phyloP scores from a whole-genome alignment of 2,329 filamentous ascomycete species.

The Colletotrichum tofieldiae region DNA sequence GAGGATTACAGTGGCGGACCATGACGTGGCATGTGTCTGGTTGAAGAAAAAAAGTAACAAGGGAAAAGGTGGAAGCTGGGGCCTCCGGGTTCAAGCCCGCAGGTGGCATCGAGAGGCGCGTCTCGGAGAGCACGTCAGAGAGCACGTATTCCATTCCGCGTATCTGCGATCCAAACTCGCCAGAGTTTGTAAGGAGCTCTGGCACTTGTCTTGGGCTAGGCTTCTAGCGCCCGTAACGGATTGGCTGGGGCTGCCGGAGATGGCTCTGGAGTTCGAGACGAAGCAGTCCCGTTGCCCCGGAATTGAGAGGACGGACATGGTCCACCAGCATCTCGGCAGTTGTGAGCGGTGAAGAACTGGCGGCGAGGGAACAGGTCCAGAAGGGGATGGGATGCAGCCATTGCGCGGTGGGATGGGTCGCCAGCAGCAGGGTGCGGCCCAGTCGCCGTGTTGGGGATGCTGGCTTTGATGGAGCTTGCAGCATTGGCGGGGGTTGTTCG shows the following conservation, averaged over 20 bases:
- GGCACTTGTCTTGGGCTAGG: slow-evolving; percentile 1
- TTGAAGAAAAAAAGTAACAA: too few species aligned
- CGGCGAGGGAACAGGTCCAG: neutral
- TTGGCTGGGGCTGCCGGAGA: neutral
- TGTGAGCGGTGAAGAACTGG: neutral
- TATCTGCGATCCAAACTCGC: neutral
- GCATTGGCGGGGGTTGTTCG: neutral
- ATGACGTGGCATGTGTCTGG: neutral
- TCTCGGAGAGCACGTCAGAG: neutral
- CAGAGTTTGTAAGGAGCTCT: slow-evolving; percentile 3
- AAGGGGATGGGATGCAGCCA: too few species aligned
- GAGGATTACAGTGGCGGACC: neutral
- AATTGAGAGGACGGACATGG: slow-evolving; percentile 17
- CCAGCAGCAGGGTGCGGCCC: neutral
- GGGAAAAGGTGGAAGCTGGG: neutral
- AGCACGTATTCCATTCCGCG: neutral
- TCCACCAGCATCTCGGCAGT: slow-evolving; percentile 19
- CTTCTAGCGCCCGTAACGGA: neutral
- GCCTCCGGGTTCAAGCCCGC: neutral
- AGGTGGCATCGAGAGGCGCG: neutral
- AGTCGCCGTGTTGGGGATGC: slow-evolving; percentile 11
- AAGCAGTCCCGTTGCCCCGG: slow-evolving; percentile 18
- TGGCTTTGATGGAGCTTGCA: slow-evolving; percentile 24
- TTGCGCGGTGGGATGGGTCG: neutral
- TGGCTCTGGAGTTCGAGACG: neutral